Evolutionary conservation across 805 yeast species (phyloP).

Genomic region (Wickerhamia fluorescens): DNA sequence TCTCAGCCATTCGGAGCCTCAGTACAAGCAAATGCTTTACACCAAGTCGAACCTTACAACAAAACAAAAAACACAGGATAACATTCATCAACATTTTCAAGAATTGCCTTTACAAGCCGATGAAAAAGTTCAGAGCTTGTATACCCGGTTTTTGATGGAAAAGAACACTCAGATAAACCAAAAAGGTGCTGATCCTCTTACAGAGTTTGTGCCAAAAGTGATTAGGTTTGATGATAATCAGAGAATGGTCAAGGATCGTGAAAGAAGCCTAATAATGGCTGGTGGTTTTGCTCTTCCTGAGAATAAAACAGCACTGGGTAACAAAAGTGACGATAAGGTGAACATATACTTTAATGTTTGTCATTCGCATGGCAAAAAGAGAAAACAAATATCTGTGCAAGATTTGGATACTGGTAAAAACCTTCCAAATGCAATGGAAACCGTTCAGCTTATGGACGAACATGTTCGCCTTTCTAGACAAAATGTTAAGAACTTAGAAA

Average conservation of each 20-base stretch:
- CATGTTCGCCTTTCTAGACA: slow-evolving; percentile 6
- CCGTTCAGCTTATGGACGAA: slow-evolving; percentile 6
- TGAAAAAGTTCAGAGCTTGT: slow-evolving; percentile 6
- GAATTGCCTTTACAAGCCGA: slow-evolving; percentile 1
- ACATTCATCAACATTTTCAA: slow-evolving; percentile 1
- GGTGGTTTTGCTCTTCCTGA: neutral
- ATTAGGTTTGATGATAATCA: slow-evolving; percentile 12
- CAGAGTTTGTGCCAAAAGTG: slow-evolving; percentile 10
- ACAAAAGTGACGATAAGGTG: too few species aligned
- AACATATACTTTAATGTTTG: slow-evolving; percentile 1
- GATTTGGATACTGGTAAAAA: slow-evolving; percentile 5
- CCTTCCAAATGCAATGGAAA: slow-evolving; percentile 4
- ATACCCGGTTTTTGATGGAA: slow-evolving; percentile 6
- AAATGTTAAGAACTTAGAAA: slow-evolving; percentile 10
- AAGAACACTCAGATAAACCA: slow-evolving; percentile 4
- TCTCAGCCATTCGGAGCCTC: slow-evolving; percentile 10
- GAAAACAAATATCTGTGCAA: neutral
- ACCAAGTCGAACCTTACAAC: slow-evolving; percentile 3
- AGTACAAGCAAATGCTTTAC: slow-evolving; percentile 8
- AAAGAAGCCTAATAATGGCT: slow-evolving; percentile 7
- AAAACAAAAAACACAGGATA: neutral
- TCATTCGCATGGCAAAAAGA: too few species aligned
- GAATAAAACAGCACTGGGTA: neutral
- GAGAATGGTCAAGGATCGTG: slow-evolving; percentile 9
- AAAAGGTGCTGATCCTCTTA: slow-evolving; percentile 8